phyloP scores from a whole-genome alignment of 176 grass and related monocot species.

The Otatea glauca region DNA sequence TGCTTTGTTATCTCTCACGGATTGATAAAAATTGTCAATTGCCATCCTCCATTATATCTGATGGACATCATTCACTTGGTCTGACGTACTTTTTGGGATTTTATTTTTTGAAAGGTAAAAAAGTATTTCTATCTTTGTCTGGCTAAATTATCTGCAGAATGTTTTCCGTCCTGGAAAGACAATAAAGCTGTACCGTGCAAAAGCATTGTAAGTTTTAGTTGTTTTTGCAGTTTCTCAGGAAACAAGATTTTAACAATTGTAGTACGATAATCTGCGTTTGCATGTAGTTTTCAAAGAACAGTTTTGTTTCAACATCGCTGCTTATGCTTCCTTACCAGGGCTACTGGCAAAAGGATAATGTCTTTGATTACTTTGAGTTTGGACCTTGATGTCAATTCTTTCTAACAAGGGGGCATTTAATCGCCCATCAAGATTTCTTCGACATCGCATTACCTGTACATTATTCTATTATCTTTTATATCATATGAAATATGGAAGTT shows the following conservation, averaged over 20 bases:
- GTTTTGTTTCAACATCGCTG: background rate
- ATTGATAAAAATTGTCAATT: background rate
- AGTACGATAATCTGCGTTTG: background rate
- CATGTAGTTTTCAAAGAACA: background rate
- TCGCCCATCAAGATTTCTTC: conserved; percentile 40
- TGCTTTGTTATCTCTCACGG: background rate
- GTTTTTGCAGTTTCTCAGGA: background rate
- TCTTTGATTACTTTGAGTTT: conserved; percentile 72
- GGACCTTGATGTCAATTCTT: conserved; percentile 68
- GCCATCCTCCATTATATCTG: background rate
- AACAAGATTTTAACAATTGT: background rate
- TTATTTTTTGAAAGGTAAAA: background rate
- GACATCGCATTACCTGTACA: conserved; percentile 63
- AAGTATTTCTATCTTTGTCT: background rate
- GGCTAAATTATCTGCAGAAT: conserved; percentile 46
- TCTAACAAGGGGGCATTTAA: conserved; percentile 38
- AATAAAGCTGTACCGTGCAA: conserved; percentile 54
- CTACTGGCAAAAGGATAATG: conserved; percentile 49
- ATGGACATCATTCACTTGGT: background rate
- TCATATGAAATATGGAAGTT: too few relatives aligned
- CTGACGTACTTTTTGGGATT: background rate
- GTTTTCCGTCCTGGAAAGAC: conserved; percentile 59
- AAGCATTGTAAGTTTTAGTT: conserved; percentile 51
- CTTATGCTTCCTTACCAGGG: conserved; percentile 24
- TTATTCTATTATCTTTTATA: background rate